Base-by-base conservation (phyloP, 441 rosid species). In the Jatropha multifida region DNA sequence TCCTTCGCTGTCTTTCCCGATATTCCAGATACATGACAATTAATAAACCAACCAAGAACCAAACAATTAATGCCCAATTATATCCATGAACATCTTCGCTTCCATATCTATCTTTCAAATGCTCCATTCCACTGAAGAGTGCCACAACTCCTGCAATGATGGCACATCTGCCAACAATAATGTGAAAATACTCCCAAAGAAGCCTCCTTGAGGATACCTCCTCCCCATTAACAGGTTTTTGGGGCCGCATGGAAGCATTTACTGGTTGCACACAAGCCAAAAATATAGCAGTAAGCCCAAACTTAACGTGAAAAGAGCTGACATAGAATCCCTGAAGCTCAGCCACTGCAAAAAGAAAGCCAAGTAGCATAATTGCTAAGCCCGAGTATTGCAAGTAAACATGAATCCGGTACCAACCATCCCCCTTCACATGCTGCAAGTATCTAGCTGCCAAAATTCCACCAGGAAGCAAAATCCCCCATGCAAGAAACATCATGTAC, bases 401-500 rank as follows among this genome's bases (percentile, higher is more conserved):
- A 82, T 96, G 99, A 80, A 90, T 83, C 83, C 85, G 91, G 79
- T 83, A 96, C 99, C 99, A 96, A 69, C 94, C 89, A 77, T 95
- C 98, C 26, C 98, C 99, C 80, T 95, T 93, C 72, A 95, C 90
- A 68, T 95, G 98, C 80, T 95, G 92, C 74, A 95, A 73, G 87
- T 93, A 96, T 75, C 98, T 88, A 67, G 98, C 97, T 0, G 99
- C 89, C 81, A 95, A 71, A 80, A 92, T 87, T 55, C 99, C 99
- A 2, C 97, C 91, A 20, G 99, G 98, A 68, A 96, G 90, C 81
- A 96, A 79, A 84, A 96, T 92, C 55, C 97, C 99, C 99, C 98
- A 96, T 73, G 98, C 97, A 15, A 96, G 97, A 84, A 96, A 93
- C 99, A 96, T 96, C 99, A 96, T 92, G 85, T 92, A 96, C 61